phyloP scores from a whole-genome alignment of 805 yeast genomes.

The Wickerhamomyces ciferrii region DNA sequence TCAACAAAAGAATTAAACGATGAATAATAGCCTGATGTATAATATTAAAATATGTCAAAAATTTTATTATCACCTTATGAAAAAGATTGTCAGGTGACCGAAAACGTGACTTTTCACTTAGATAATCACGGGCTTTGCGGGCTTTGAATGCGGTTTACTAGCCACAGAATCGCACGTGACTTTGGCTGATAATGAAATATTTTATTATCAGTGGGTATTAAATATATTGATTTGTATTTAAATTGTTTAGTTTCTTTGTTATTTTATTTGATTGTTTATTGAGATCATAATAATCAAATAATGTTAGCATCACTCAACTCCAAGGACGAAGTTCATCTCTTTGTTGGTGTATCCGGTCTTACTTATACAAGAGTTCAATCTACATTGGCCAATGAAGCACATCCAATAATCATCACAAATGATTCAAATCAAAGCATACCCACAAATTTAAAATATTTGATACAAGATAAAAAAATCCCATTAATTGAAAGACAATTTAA shows the following conservation, averaged over 20 bases:
- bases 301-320: conserved; percentile 28
- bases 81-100: no score
- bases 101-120: no score
- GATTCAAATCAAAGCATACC: conserved; percentile 19
- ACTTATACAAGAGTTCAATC: conserved; percentile 42
- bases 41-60: no score
- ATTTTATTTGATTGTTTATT: background rate
- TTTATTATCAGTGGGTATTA: background rate
- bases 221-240: background rate
- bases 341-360: conserved; percentile 48
- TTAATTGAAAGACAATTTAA: conserved; percentile 30
- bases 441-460: conserved; percentile 18
- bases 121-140: background rate
- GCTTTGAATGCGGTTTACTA: background rate
- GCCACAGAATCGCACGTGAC: conserved; percentile 5
- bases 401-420: conserved; percentile 43
- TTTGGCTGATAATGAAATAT: conserved; percentile 1
- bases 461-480: conserved; percentile 22
- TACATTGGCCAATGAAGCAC: conserved; percentile 50
- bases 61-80: background rate
- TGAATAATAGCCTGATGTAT: no score
- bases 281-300: background rate
- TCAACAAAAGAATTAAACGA: background rate
- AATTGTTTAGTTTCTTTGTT: background rate
- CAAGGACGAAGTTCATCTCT: conserved; percentile 46